Evolutionary conservation across 805 yeast genomes (phyloP), one percentile per base, ranked within the genome.

Genomic region (Cyberlindnera xylosilytica): DNA sequence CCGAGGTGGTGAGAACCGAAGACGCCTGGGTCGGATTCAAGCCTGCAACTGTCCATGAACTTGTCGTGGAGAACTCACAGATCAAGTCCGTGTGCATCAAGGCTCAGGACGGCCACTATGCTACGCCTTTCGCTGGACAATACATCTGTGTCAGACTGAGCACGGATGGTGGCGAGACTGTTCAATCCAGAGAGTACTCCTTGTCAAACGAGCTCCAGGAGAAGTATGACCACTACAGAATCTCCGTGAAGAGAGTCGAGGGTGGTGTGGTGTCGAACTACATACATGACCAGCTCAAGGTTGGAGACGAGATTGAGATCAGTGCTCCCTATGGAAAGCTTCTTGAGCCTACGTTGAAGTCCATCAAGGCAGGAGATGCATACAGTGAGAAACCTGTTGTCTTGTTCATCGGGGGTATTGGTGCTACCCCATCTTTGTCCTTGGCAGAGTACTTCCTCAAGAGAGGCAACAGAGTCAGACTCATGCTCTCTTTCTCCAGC

Each of bases 281-380:
- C 51, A 57, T 80, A 34, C 83, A 81, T 54, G 62, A 70, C 23
- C 49, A 59, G 9, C 61, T 79, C 46, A 56, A 68, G 39, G 69
- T 63, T 16, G 83, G 83, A 20, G 79, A 74, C 46, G 50, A 42
- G 8, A 39, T 82, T 3, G 65, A 67, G 36, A 66, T 80, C 20
- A 67, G 79, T 40, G 77, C 85, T 4, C 89, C 89, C 27, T 66
- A 70, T 19, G 89, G 88, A 28, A 70, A 70, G 36, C 69, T 81
- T 45, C 55, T 61, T 4, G 67, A 65, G 32, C 58, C 57, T 11
- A 37, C 45, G 9, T 23, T 49, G 35, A 51, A 58, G 36, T 39
- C 56, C 36, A 35, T 48, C n/a, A 34, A 55, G 36, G 48, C 61
- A 13, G 26, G 33, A 3, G 58, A 56, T 17, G 20, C 26, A 1